phyloP scores from a whole-genome alignment of 1,284 basidiomycete genomes.

The Chondrostereum purpureum region DNA sequence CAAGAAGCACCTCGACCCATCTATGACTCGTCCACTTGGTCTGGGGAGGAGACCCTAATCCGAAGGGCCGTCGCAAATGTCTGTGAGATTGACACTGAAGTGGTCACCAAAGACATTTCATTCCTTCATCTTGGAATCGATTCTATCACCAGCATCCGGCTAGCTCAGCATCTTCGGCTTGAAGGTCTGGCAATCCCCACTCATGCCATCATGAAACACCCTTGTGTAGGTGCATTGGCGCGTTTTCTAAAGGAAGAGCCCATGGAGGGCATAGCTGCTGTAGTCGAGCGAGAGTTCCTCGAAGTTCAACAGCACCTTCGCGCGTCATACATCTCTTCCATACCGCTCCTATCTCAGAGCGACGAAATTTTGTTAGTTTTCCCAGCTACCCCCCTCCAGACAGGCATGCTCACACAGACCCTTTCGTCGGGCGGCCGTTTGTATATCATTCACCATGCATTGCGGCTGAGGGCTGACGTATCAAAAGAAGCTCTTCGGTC shows the following conservation, averaged over 20 bases:
- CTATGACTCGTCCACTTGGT: conserved; percentile 6
- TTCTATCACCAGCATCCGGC: conserved; percentile 11
- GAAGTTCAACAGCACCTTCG: conserved; percentile 3
- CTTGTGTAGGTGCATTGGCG: conserved; percentile 8
- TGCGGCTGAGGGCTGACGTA: conserved; percentile 4
- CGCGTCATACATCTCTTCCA: conserved; percentile 1
- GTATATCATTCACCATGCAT: conserved; percentile 8
- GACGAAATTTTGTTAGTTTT: conserved; percentile 5
- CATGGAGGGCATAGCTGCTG: background rate
- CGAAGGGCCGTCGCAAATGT: conserved; percentile 4
- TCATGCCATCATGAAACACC: conserved; percentile 9
- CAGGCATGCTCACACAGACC: conserved; percentile 11
- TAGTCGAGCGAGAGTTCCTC: conserved; percentile 6
- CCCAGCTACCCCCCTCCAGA: conserved; percentile 11
- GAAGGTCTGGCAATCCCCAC: conserved; percentile 8
- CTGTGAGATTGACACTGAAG: conserved; percentile 5
- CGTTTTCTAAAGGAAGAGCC: conserved; percentile 4
- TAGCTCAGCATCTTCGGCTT: conserved; percentile 8
- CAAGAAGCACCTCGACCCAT: background rate
- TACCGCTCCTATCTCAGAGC: conserved; percentile 3
- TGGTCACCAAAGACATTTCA: conserved; percentile 9
- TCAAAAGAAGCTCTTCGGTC: background rate
- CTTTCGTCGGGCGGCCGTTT: conserved; percentile 6
- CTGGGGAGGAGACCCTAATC: conserved; percentile 7
- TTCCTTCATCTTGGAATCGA: conserved; percentile 12